phyloP scores from a whole-genome alignment of 2,329 filamentous ascomycete genomes.

The Pezicula rhizophila region DNA sequence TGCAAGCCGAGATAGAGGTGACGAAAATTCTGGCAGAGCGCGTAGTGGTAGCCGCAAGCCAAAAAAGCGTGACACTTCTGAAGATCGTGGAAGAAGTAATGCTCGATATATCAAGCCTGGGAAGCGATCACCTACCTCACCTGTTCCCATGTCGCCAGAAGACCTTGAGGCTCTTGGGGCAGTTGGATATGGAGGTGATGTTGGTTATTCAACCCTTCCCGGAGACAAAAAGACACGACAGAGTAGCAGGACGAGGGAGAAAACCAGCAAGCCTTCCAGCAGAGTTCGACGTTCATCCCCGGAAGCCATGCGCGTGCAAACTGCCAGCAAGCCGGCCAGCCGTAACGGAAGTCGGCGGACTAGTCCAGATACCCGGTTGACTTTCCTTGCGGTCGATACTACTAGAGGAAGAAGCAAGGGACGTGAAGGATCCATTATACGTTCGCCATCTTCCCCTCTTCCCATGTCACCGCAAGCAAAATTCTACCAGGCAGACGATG shows the following conservation, averaged over 20 bases:
- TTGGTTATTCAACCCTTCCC: slow-evolving; percentile 18
- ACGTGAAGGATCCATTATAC: slow-evolving; percentile 50
- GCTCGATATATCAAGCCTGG: slow-evolving; percentile 65
- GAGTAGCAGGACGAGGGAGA: slow-evolving; percentile 23
- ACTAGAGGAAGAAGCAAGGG: slow-evolving; percentile 53
- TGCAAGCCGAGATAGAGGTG: slow-evolving; percentile 45
- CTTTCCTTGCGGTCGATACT: slow-evolving; percentile 29
- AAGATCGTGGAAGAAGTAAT: slow-evolving; percentile 62
- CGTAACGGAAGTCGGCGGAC: slow-evolving; percentile 33
- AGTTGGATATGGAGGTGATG: slow-evolving; percentile 25
- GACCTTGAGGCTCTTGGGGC: slow-evolving; percentile 61
- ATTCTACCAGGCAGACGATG: slow-evolving; percentile 45
- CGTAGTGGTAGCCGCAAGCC: slow-evolving; percentile 44
- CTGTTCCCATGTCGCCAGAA: slow-evolving; percentile 89
- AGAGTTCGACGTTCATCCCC: slow-evolving; percentile 22
- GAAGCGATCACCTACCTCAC: slow-evolving; percentile 86
- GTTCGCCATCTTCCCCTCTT: slow-evolving; percentile 76
- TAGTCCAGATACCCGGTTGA: slow-evolving; percentile 29
- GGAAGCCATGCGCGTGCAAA: slow-evolving; percentile 14
- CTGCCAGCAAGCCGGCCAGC: slow-evolving; percentile 26
- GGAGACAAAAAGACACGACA: slow-evolving; percentile 17
- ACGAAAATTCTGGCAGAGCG: slow-evolving; percentile 31
- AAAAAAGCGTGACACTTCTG: slow-evolving; percentile 54
- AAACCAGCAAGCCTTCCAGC: slow-evolving; percentile 29
- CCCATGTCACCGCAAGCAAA: slow-evolving; percentile 61